Base-by-base conservation (phyloP, 192 early-diverging fungal species). In the Podila minutissima region DNA sequence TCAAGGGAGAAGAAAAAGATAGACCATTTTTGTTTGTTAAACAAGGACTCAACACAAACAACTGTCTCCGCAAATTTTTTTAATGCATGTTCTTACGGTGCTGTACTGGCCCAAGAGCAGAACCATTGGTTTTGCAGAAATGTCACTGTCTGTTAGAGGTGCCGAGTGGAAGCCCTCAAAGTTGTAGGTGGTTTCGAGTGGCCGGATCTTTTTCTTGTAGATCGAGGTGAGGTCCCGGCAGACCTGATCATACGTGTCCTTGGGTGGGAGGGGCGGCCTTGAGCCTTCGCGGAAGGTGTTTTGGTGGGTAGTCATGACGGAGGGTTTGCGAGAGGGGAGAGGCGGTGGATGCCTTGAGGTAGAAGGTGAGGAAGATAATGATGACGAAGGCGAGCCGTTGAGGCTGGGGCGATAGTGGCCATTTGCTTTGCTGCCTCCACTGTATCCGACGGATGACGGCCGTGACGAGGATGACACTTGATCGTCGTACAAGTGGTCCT, bases 61-160 rank as follows among this genome's bases (percentile, higher is more conserved):
- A 17, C 24, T 22, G 11, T 9, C 46, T 41, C 20, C 38, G 15
- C 2, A 20, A 0, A 4, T 64, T 46, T 64, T 32, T 37, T 66
- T 9, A 22, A 19, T 66, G 5, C 10, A 5, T 12, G 22, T 66
- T 2, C 76, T 68, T 79, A 79, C 90, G 5, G 94, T 95, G 13
- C 92, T 93, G 76, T 97, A 97, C 75, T 95, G 94, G 24, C 95
- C 95, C 74, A 97, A 82, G 32, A 97, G 76, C 11, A 97, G 79
- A 17, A 97, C 91, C 87, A 96, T 95, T 9, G 95, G 95, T 75
- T 95, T 95, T n/a, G 95, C 94, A 57, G 85, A 85, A 64, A 96
- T 93, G 75, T 96, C 95, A 32, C 91, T 89, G 64, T 94, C 88
- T 6, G 94, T 93, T 68, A 95, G 75, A 24, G 94, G 92, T 22